Conservation (phyloP, 352 stramenopile species). For the Globisporangium mamillatum region DNA sequence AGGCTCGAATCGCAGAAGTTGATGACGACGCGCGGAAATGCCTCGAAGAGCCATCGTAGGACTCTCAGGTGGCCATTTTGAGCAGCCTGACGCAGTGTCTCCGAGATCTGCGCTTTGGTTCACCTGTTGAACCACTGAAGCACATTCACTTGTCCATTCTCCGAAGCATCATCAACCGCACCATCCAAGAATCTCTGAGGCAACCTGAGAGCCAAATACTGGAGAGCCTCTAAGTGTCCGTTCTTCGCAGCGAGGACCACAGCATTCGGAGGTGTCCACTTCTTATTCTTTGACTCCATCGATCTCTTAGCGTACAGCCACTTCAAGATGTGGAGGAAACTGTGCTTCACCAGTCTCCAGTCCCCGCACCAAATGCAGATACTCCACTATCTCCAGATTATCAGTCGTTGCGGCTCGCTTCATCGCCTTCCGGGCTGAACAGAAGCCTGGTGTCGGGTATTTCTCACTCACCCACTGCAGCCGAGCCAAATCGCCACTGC, state of each 20-base stretch:
- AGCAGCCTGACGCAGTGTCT: neutral
- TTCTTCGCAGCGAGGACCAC: slow-evolving; percentile 3
- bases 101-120: neutral
- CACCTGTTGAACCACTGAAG: neutral
- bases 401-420: neutral
- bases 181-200: neutral
- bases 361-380: slow-evolving; percentile 1
- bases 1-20: slow-evolving; percentile 2
- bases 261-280: slow-evolving; percentile 4
- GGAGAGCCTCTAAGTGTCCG: neutral
- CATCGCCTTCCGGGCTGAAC: neutral
- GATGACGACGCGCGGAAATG: neutral
- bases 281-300: neutral
- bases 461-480: neutral
- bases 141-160: neutral
- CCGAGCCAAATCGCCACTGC: slow-evolving; percentile 1
- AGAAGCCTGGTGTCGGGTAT: neutral
- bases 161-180: neutral
- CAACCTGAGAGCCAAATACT: neutral
- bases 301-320: slow-evolving; percentile 13
- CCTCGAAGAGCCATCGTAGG: slow-evolving; percentile 7
- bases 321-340: slow-evolving; percentile 12
- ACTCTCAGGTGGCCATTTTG: slow-evolving; percentile 1
- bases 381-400: slow-evolving; percentile 6
- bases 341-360: slow-evolving; percentile 5